These are phyloP conservation scores for Cryphonectria naterciae DNA, from an alignment of 2,329 filamentous ascomycete species.

Conservation along the genomic window DNA sequence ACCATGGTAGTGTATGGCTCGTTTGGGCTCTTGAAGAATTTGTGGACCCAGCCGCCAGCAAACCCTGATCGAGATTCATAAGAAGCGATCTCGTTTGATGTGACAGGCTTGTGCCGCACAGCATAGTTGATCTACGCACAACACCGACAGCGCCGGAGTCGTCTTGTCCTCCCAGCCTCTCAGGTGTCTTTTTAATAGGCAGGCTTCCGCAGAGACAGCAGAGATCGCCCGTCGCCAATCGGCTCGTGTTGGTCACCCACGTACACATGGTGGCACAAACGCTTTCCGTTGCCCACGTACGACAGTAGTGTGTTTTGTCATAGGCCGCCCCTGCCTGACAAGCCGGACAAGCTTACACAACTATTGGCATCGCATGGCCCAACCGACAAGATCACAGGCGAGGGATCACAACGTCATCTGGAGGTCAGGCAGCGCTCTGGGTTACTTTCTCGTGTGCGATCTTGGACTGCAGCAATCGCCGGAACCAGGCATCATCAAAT, in stretches of 20 bases:
- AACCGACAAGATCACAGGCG: conserved; percentile 15
- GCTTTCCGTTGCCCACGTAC: conserved; percentile 15
- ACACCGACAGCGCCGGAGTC: conserved; percentile 17
- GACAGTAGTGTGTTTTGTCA: conserved; percentile 16
- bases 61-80: background rate
- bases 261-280: conserved; percentile 5
- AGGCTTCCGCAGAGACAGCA: conserved; percentile 13
- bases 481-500: background rate
- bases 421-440: background rate
- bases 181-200: background rate
- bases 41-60: background rate
- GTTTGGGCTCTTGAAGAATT: background rate
- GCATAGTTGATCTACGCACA: conserved; percentile 19
- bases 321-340: conserved; percentile 27
- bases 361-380: conserved; percentile 18
- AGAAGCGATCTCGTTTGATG: conserved; percentile 21
- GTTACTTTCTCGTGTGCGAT: background rate
- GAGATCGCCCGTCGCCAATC: conserved; percentile 24
- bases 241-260: conserved; percentile 13
- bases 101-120: conserved; percentile 21
- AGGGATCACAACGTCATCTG: conserved; percentile 8
- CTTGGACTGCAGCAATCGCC: background rate
- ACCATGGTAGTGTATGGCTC: background rate
- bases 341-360: conserved; percentile 23
- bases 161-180: conserved; percentile 20